phyloP scores from a whole-genome alignment of 2,329 filamentous ascomycete species.

The Nemania sp. region DNA sequence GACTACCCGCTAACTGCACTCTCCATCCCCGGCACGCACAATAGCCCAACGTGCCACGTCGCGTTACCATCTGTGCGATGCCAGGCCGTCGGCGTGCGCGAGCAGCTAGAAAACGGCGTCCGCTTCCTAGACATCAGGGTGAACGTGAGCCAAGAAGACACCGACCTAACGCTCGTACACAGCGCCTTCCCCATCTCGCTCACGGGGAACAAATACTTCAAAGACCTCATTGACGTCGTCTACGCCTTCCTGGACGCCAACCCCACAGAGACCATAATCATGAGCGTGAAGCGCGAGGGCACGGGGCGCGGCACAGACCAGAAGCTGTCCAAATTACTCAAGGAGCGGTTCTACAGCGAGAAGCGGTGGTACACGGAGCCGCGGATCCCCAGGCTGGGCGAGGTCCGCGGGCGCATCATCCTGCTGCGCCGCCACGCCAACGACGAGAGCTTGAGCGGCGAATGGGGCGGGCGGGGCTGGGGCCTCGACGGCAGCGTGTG shows the following conservation, averaged over 20 bases:
- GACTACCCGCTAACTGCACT: conserved; percentile 80
- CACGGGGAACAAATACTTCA: conserved; percentile 82
- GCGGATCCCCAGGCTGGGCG: conserved; percentile 80
- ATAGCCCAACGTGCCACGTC: conserved; percentile 85
- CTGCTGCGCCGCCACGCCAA: conserved; percentile 84
- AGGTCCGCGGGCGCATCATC: conserved; percentile 84
- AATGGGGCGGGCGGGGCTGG: conserved; percentile 65
- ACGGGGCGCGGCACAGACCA: conserved; percentile 82
- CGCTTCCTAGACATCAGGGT: conserved; percentile 95
- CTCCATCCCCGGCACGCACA: conserved; percentile 95
- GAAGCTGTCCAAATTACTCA: conserved; percentile 79
- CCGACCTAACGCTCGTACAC: conserved; percentile 86
- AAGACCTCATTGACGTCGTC: conserved; percentile 76
- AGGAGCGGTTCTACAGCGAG: conserved; percentile 74
- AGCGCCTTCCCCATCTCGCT: conserved; percentile 89
- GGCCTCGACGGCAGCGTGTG: conserved; percentile 75
- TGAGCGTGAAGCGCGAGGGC: conserved; percentile 93
- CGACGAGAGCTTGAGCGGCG: conserved; percentile 64
- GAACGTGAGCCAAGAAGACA: conserved; percentile 63
- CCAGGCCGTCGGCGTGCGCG: conserved; percentile 80
- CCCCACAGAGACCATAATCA: conserved; percentile 83
- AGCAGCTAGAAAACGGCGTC: conserved; percentile 89
- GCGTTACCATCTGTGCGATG: conserved; percentile 94
- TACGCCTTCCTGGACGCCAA: conserved; percentile 82
- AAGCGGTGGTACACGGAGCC: conserved; percentile 82